Conservation (phyloP, 768 basidiomycete genomes). For the Mycena rebaudengoi region DNA sequence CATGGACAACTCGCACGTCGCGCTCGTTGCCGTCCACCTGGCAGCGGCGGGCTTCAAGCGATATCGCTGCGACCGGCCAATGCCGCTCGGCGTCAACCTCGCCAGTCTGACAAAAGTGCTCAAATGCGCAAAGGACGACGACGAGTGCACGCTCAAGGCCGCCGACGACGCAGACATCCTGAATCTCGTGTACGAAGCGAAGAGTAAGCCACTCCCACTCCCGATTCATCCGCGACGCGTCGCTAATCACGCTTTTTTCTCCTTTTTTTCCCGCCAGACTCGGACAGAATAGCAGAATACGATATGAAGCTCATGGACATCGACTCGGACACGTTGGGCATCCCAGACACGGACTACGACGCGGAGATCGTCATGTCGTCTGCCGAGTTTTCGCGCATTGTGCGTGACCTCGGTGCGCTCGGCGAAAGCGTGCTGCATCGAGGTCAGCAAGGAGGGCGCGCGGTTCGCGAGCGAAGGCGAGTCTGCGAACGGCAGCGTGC, state of each 20-base stretch:
- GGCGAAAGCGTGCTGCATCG: conserved; percentile 96
- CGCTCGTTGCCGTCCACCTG: conserved; percentile 90
- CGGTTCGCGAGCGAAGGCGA: conserved; percentile 94
- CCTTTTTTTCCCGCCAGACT: conserved; percentile 56
- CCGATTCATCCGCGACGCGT: background rate
- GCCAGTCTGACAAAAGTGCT: conserved; percentile 92
- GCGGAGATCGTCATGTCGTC: conserved; percentile 90
- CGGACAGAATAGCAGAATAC: conserved; percentile 95
- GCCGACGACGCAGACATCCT: conserved; percentile 90
- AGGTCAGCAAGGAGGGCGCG: conserved; percentile 95
- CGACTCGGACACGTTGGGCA: conserved; percentile 92
- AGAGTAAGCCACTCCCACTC: conserved; percentile 61
- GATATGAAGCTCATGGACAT: conserved; percentile 99
- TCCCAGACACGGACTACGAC: conserved; percentile 98
- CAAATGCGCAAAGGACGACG: conserved; percentile 97
- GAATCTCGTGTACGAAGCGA: conserved; percentile 89
- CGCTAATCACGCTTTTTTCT: conserved; percentile 1
- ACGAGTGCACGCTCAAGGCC: conserved; percentile 90
- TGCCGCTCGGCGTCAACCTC: conserved; percentile 91
- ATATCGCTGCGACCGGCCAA: conserved; percentile 95
- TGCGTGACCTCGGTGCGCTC: conserved; percentile 87
- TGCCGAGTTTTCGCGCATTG: conserved; percentile 89
- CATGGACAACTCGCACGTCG: conserved; percentile 99
- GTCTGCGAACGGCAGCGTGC: conserved; percentile 87
- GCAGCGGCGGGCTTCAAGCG: conserved; percentile 80